phyloP scores from a whole-genome alignment of 2,329 filamentous ascomycete species.

The Juglanconis oblonga region DNA sequence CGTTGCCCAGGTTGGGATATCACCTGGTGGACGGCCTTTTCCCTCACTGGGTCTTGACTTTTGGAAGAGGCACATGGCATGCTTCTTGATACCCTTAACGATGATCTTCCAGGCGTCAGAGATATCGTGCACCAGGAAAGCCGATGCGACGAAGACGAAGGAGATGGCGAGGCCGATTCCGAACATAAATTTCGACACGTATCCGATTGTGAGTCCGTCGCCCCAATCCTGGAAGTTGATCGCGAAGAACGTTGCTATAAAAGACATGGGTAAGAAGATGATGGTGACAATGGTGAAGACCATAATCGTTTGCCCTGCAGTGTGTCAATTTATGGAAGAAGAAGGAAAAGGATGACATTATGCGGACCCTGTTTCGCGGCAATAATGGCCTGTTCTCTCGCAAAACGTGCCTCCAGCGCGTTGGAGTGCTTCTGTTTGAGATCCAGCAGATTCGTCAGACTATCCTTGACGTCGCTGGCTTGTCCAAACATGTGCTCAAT shows the following conservation, averaged over 20 bases:
- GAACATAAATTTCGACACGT: conserved; percentile 30
- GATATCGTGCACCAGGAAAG: conserved; percentile 36
- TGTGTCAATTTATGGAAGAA: neutral
- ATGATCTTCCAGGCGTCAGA: conserved; percentile 18
- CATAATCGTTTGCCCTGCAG: conserved; percentile 37
- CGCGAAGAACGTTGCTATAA: conserved; percentile 41
- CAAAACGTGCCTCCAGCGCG: conserved; percentile 62
- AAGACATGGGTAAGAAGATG: conserved; percentile 42
- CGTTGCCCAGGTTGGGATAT: conserved; percentile 1
- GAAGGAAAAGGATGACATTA: neutral
- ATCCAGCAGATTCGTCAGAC: conserved; percentile 61
- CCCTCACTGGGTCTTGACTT: neutral
- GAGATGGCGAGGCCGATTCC: conserved; percentile 39
- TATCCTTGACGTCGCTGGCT: conserved; percentile 56
- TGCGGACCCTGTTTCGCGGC: conserved; percentile 45
- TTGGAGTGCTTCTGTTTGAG: conserved; percentile 70
- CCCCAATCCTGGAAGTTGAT: conserved; percentile 47
- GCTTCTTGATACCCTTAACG: neutral
- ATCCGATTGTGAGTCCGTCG: conserved; percentile 24
- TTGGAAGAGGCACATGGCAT: neutral
- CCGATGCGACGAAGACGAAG: conserved; percentile 35
- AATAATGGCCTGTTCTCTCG: conserved; percentile 58
- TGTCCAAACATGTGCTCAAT: conserved; percentile 61
- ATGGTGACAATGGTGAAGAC: conserved; percentile 45
- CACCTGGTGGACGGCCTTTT: neutral